phyloP scores from a whole-genome alignment of 208 protist genomes.

The Histomonas meleagridis region DNA sequence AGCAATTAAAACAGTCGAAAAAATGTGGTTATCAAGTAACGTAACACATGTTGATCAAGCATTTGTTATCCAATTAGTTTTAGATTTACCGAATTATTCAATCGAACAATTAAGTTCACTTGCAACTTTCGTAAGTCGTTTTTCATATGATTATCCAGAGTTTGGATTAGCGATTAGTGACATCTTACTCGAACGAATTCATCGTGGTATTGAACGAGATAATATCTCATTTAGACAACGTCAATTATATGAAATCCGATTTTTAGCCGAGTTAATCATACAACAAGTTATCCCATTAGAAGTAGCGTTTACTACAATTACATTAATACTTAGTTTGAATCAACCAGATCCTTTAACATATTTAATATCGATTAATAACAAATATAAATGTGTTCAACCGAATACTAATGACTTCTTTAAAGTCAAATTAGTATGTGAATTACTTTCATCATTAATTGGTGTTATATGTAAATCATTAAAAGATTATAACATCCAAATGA shows the following conservation, averaged over 20 bases:
- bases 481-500: too few species aligned
- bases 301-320: too few species aligned
- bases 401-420: neutral
- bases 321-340: neutral
- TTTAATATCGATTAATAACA: neutral
- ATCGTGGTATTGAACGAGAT: neutral
- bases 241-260: neutral
- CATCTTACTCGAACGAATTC: neutral
- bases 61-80: neutral
- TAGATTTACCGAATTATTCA: neutral
- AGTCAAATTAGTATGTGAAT: neutral
- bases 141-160: neutral
- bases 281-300: neutral
- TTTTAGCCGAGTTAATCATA: neutral
- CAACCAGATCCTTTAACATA: neutral
- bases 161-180: neutral
- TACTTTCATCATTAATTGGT: too few species aligned
- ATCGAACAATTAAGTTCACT: neutral
- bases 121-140: neutral
- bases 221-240: neutral
- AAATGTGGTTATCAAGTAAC: neutral
- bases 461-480: too few species aligned
- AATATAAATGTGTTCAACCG: too few species aligned
- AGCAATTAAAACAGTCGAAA: neutral
- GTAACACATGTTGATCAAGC: neutral